Evolutionary conservation across 2,329 filamentous ascomycete genomes (phyloP).

Genomic region (Sclerotinia glacialis): DNA sequence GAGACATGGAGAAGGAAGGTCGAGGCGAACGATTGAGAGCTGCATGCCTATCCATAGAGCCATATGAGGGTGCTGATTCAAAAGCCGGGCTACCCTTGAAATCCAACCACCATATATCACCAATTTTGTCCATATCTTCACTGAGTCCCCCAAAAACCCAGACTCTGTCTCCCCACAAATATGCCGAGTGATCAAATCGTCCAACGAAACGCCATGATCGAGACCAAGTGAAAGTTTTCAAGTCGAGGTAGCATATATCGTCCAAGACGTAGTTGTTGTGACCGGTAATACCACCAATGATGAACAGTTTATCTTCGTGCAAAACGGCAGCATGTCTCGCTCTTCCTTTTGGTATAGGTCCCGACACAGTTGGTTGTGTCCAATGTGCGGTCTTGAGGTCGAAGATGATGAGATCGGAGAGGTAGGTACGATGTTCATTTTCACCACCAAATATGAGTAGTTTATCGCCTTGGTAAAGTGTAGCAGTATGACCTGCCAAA

Average conservation of each 20-base stretch:
- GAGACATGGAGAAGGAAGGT: slow-evolving; percentile 50
- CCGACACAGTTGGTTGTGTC: slow-evolving; percentile 86
- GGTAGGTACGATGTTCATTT: slow-evolving; percentile 93
- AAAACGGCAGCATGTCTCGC: slow-evolving; percentile 89
- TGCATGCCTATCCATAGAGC: slow-evolving; percentile 46
- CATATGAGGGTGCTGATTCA: slow-evolving; percentile 63
- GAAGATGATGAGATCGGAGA: slow-evolving; percentile 94
- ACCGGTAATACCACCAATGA: slow-evolving; percentile 92
- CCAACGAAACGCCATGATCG: slow-evolving; percentile 92
- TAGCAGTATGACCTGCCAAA: slow-evolving; percentile 81
- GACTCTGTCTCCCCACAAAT: slow-evolving; percentile 85
- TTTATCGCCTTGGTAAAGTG: slow-evolving; percentile 89
- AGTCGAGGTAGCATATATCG: slow-evolving; percentile 92
- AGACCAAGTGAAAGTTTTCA: slow-evolving; percentile 98
- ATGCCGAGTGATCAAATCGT: slow-evolving; percentile 91
- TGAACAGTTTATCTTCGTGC: slow-evolving; percentile 94
- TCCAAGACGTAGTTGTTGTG: slow-evolving; percentile 90
- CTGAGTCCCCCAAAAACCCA: slow-evolving; percentile 97
- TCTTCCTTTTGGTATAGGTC: slow-evolving; percentile 81
- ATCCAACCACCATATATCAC: slow-evolving; percentile 96
- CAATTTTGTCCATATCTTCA: slow-evolving; percentile 94
- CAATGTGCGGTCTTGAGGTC: slow-evolving; percentile 92
- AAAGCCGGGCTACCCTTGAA: slow-evolving; percentile 87
- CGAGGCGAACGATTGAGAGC: slow-evolving; percentile 47
- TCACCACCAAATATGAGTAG: slow-evolving; percentile 97